Evolutionary conservation across 75 land plant species (phyloP).

Genomic region (Pinus taeda): DNA sequence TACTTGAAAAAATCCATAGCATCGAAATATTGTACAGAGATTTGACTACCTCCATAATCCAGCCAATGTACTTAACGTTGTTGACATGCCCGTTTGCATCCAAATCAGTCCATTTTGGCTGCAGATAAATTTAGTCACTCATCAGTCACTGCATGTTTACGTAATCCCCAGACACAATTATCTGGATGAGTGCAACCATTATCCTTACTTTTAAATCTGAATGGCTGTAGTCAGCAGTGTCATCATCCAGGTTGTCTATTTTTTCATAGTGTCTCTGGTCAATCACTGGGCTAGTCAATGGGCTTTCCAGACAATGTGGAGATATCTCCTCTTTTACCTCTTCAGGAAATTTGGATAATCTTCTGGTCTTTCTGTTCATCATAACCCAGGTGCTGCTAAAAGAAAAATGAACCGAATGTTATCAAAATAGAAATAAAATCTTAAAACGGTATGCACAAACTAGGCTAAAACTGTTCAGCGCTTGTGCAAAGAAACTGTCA

Average conservation of each 20-base stretch:
- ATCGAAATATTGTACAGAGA: neutral
- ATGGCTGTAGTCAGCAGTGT: constrained; percentile 36
- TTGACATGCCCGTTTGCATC: too few species aligned
- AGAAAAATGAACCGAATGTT: neutral
- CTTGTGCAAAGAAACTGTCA: neutral
- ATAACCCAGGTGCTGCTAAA: constrained; percentile 71
- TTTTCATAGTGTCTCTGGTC: constrained; percentile 7
- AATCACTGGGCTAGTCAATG: too few species aligned
- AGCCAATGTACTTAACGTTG: too few species aligned
- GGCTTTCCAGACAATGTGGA: constrained; percentile 37
- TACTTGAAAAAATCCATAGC: neutral
- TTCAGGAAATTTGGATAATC: constrained; percentile 61
- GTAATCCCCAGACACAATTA: neutral
- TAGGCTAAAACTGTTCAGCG: too few species aligned
- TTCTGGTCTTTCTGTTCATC: constrained; percentile 75
- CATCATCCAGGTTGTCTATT: constrained; percentile 25
- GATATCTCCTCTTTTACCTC: constrained; percentile 51
- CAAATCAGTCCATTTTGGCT: too few species aligned
- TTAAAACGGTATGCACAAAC: too few species aligned
- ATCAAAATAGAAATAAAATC: neutral
- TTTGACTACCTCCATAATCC: neutral
- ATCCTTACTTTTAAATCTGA: constrained; percentile 45
- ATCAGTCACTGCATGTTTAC: too few species aligned
- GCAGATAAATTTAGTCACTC: too few species aligned
- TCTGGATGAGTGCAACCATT: neutral